Percentiles rank a stretch among this genome's conserved stretches.
Conservation (phyloP, 352 stramenopile genomes). For the Phytophthora palmivora region DNA sequence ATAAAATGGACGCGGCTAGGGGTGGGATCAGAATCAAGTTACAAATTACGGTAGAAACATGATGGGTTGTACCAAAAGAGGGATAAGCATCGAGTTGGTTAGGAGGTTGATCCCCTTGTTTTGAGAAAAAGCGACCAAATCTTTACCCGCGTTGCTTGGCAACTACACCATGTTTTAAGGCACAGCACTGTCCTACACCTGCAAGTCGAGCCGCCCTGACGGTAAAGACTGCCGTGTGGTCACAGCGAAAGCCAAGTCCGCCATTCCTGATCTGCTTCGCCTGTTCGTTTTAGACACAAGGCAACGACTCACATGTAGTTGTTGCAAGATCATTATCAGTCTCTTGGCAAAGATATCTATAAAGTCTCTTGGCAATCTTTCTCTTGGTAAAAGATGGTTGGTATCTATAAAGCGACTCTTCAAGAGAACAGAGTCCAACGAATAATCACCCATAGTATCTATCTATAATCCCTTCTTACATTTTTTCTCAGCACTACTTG, state of each 20-base stretch:
- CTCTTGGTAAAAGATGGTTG: too few species aligned
- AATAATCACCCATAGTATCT: background rate
- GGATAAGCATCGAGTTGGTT: background rate
- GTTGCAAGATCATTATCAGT: background rate
- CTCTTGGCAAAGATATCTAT: background rate
- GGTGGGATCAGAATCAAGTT: constrained; percentile 15
- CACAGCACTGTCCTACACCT: constrained; percentile 13
- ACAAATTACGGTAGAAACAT: background rate
- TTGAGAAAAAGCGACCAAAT: background rate
- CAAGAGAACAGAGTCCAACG: constrained; percentile 25
- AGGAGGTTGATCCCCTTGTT: background rate
- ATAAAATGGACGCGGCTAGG: constrained; percentile 18
- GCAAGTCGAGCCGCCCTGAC: background rate
- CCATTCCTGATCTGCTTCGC: constrained; percentile 6
- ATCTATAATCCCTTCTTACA: background rate
- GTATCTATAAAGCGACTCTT: too few species aligned
- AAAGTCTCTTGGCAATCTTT: too few species aligned
- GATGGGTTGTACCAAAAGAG: background rate
- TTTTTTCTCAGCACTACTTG: constrained; percentile 25
- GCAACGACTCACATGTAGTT: background rate
- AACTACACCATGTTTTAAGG: constrained; percentile 1
- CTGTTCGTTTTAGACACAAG: constrained; percentile 5
- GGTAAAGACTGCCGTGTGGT: constrained; percentile 15
- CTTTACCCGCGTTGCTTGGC: background rate
- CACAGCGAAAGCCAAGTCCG: background rate